Percentiles rank a stretch among this genome's conserved stretches.
phyloP scores from a whole-genome alignment of 768 basidiomycete genomes.

The Kwoniella botswanensis region DNA sequence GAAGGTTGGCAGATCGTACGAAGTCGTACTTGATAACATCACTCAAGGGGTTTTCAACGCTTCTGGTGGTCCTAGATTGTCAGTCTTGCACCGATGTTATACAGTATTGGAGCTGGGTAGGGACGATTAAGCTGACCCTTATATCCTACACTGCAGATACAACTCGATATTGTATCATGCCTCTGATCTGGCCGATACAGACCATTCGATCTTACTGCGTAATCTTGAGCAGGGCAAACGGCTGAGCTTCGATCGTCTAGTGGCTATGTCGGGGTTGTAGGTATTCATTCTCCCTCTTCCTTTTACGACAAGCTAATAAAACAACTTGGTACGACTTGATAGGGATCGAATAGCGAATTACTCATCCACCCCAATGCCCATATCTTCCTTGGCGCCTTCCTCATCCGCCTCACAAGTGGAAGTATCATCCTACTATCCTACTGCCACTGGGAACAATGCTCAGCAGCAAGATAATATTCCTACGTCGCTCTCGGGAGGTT shows the following conservation, averaged over 20 bases:
- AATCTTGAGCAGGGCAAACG: constrained; percentile 37
- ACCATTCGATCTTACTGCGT: constrained; percentile 34
- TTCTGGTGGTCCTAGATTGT: constrained; percentile 32
- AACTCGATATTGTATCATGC: constrained; percentile 38
- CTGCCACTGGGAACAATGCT: not conserved
- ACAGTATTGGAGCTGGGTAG: not conserved
- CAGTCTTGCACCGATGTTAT: constrained; percentile 15
- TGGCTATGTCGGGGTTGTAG: constrained; percentile 33
- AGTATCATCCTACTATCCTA: constrained; percentile 16
- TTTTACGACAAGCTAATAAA: not conserved
- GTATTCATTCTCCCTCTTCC: constrained; percentile 4
- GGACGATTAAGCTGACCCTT: no score
- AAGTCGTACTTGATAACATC: constrained; percentile 37
- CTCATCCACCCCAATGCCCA: not conserved
- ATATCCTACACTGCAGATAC: constrained; percentile 22
- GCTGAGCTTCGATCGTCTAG: constrained; percentile 40
- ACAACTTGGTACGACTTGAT: not conserved
- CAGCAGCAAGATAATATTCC: not conserved
- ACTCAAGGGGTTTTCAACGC: constrained; percentile 36
- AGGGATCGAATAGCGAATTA: not conserved
- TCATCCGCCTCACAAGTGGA: constrained; percentile 3
- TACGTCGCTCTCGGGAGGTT: constrained; percentile 3
- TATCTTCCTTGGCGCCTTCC: not conserved
- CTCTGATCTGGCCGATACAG: constrained; percentile 18
- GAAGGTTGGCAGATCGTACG: constrained; percentile 28